Evolutionary conservation across 306 rosid genomes (phyloP).

Genomic region (Glycine latifolia): DNA sequence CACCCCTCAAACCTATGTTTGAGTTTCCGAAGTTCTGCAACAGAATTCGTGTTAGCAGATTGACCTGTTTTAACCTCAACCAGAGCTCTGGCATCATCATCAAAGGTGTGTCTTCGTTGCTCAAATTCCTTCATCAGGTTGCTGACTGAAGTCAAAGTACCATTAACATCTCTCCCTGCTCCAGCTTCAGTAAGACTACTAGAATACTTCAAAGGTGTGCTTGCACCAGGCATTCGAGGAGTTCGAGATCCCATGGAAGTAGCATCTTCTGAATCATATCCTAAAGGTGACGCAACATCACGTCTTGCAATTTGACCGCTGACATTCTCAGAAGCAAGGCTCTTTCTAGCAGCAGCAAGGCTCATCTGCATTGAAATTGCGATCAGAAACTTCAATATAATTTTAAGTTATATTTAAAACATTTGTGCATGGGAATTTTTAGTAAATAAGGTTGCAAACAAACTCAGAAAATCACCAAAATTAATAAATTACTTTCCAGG

Average conservation of each 20-base stretch:
- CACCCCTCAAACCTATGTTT: conserved; percentile 73
- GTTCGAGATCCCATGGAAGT: conserved; percentile 68
- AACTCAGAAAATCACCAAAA: background rate
- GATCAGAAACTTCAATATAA: conserved; percentile 35
- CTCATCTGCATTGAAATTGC: conserved; percentile 73
- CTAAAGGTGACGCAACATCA: conserved; percentile 53
- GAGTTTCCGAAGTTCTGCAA: conserved; percentile 72
- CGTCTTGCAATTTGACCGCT: conserved; percentile 58
- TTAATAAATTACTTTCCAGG: background rate
- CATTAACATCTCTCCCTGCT: conserved; percentile 61
- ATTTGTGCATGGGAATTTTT: background rate
- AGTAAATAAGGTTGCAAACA: background rate
- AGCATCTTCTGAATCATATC: conserved; percentile 68
- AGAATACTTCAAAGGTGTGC: conserved; percentile 74
- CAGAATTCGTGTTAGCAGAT: conserved; percentile 47
- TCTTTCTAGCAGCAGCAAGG: conserved; percentile 87
- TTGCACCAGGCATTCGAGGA: conserved; percentile 49
- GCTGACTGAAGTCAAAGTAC: conserved; percentile 56
- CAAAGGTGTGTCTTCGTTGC: conserved; percentile 69
- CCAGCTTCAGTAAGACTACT: conserved; percentile 52
- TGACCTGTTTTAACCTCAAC: conserved; percentile 62
- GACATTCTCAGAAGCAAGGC: conserved; percentile 66
- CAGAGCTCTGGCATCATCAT: conserved; percentile 72
- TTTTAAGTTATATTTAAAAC: conserved; percentile 7
- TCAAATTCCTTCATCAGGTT: conserved; percentile 81